These are phyloP conservation scores for Cucurbita moschata DNA, from an alignment of 306 rosid species.

Conservation along the genomic window DNA sequence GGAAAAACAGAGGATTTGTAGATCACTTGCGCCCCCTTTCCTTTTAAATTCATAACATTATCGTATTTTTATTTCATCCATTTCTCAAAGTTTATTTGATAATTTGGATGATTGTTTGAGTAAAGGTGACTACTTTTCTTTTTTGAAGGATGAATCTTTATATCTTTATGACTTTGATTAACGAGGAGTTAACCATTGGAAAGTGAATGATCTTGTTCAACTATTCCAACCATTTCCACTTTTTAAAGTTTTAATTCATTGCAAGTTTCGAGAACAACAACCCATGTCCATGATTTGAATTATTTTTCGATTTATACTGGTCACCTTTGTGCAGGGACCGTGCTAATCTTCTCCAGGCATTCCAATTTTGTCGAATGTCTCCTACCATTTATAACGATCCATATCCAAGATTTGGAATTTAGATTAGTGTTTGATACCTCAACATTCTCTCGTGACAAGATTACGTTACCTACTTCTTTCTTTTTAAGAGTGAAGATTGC, in stretches of 20 bases:
- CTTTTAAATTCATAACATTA: neutral
- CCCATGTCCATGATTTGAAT: no score
- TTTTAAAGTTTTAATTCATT: neutral
- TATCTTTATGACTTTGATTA: neutral
- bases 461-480: no score
- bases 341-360: no score
- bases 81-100: neutral
- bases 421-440: no score
- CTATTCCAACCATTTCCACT: neutral
- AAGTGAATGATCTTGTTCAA: neutral
- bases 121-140: neutral
- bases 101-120: neutral
- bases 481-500: neutral
- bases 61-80: neutral
- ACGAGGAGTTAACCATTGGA: neutral
- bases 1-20: neutral
- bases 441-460: no score
- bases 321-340: no score
- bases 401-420: no score
- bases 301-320: no score
- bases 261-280: fast-evolving
- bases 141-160: neutral
- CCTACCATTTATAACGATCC: no score
- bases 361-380: no score
- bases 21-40: neutral